Conservation (phyloP, 2,329 filamentous ascomycete species). For the Monosporascus sp. region DNA sequence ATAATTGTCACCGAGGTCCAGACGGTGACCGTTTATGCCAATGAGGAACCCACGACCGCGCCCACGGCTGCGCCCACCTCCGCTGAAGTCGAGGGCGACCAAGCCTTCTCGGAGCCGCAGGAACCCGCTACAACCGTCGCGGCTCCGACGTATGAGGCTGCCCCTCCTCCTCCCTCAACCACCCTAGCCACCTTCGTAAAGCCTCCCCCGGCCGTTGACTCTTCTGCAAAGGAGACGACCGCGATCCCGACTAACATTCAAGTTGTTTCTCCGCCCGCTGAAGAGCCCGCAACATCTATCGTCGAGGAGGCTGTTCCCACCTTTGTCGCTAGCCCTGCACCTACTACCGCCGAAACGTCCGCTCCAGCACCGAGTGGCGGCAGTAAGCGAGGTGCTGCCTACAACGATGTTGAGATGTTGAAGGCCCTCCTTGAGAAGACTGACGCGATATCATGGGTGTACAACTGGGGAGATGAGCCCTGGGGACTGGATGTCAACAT, state of each 20-base stretch:
- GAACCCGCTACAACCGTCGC: background rate
- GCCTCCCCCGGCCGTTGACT: slow-evolving; percentile 7
- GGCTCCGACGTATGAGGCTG: slow-evolving; percentile 6
- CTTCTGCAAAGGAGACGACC: slow-evolving; percentile 4
- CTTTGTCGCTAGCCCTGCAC: background rate
- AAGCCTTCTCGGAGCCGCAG: background rate
- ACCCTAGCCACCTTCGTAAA: slow-evolving; percentile 19
- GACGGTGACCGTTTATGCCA: slow-evolving; percentile 21
- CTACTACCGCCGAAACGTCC: slow-evolving; percentile 4
- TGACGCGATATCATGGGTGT: slow-evolving; percentile 24
- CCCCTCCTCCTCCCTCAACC: slow-evolving; percentile 7
- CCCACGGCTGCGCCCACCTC: background rate
- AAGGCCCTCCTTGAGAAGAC: slow-evolving; percentile 13
- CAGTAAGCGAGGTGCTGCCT: slow-evolving; percentile 28
- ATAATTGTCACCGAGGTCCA: slow-evolving; percentile 23
- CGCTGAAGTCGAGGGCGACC: background rate
- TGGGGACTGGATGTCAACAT: slow-evolving; percentile 34
- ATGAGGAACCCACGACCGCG: slow-evolving; percentile 10
- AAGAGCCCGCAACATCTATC: background rate
- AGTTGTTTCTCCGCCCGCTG: background rate
- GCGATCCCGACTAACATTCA: background rate
- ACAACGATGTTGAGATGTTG: slow-evolving; percentile 25
- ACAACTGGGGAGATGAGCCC: slow-evolving; percentile 26
- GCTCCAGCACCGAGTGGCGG: slow-evolving; percentile 4
- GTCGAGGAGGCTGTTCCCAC: background rate